Percentiles rank a stretch among this genome's conserved stretches.
phyloP scores from a whole-genome alignment of 1,284 basidiomycete genomes.

The Papiliotrema fonsecae region DNA sequence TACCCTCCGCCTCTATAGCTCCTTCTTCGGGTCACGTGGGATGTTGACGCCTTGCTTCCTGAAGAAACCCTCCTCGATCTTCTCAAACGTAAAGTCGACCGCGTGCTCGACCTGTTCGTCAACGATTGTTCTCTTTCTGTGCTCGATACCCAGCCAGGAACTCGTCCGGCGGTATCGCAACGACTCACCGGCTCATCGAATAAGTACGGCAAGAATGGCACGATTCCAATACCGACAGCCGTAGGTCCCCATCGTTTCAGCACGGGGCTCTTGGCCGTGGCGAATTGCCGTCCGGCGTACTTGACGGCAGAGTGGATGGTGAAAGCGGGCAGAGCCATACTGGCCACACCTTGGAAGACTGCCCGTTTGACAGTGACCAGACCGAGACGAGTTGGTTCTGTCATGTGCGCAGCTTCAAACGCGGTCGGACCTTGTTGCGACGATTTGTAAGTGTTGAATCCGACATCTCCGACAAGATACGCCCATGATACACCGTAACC shows the following conservation, averaged over 20 bases:
- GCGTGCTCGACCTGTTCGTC: constrained; percentile 50
- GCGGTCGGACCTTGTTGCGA: constrained; percentile 66
- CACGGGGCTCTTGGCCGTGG: constrained; percentile 59
- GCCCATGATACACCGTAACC: constrained; percentile 86
- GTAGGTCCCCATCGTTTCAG: constrained; percentile 77
- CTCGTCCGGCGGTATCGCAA: no score
- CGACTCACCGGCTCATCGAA: constrained; percentile 67
- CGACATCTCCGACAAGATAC: constrained; percentile 69
- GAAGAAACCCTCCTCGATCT: constrained; percentile 46
- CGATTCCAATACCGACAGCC: constrained; percentile 55
- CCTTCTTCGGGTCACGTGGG: constrained; percentile 1
- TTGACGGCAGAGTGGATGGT: constrained; percentile 80
- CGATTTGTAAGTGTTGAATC: constrained; percentile 87
- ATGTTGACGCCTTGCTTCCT: constrained; percentile 9
- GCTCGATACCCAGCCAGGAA: not conserved
- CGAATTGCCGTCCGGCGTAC: constrained; percentile 70
- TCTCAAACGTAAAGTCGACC: constrained; percentile 51
- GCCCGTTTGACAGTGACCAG: constrained; percentile 71
- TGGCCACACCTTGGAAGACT: constrained; percentile 81
- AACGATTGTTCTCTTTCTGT: constrained; percentile 14
- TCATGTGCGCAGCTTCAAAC: constrained; percentile 68
- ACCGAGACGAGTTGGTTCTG: constrained; percentile 66
- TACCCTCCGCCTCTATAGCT: constrained; percentile 3
- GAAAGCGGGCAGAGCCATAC: constrained; percentile 61
- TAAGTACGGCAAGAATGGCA: constrained; percentile 73